A percentile compares a stretch with the other conserved stretches of the same genome.
phyloP scores from a whole-genome alignment of 1,139 yeast species.

The Lodderomyces metapsilosis region DNA sequence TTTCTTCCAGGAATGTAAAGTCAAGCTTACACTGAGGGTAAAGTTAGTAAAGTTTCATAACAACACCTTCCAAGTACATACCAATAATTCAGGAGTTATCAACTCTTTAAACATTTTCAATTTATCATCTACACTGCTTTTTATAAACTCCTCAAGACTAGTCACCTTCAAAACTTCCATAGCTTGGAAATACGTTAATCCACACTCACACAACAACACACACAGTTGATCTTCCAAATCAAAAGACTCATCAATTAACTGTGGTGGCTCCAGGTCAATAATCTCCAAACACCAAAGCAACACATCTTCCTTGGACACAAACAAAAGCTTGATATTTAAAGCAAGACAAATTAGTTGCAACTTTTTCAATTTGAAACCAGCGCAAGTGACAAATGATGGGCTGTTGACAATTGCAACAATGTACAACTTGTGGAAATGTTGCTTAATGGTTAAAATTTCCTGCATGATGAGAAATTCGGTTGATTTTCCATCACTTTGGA shows the following conservation, averaged over 20 bases:
- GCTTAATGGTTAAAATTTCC: conserved; percentile 6
- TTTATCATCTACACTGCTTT: conserved; percentile 6
- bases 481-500: conserved; percentile 9
- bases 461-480: conserved; percentile 8
- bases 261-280: conserved; percentile 10
- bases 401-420: conserved; percentile 6
- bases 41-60: not conserved
- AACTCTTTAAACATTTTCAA: conserved; percentile 5
- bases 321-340: conserved; percentile 8
- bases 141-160: conserved; percentile 8
- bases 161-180: conserved; percentile 6
- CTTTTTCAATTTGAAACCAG: conserved; percentile 10
- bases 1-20: not conserved
- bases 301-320: conserved; percentile 7
- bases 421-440: conserved; percentile 9
- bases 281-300: conserved; percentile 8
- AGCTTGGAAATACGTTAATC: conserved; percentile 13
- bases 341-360: conserved; percentile 10
- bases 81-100: conserved; percentile 9
- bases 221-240: conserved; percentile 3
- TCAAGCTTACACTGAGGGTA: not conserved
- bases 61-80: not conserved
- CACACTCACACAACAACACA: conserved; percentile 12
- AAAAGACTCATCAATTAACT: not conserved
- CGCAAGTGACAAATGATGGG: conserved; percentile 8